These are phyloP conservation scores for Mucor lusitanicus DNA, from an alignment of 371 early-diverging fungal genomes.

Conservation along the genomic window DNA sequence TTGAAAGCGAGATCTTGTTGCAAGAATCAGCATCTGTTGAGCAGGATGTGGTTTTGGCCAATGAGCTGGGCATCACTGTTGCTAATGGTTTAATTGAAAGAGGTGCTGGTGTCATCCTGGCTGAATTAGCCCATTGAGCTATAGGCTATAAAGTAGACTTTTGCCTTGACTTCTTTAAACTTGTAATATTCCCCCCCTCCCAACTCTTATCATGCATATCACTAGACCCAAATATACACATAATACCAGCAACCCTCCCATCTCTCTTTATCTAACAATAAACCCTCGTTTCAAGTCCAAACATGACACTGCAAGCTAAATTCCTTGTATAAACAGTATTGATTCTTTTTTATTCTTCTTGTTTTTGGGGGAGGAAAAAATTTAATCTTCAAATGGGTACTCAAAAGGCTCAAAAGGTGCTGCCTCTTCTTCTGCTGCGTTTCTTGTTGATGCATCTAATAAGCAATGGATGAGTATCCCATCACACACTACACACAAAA, in stretches of 20 bases:
- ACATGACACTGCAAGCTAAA: no score
- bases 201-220: no score
- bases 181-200: no score
- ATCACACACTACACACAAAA: neutral
- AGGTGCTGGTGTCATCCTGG: conserved; percentile 38
- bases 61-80: conserved; percentile 24
- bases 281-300: no score
- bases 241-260: no score
- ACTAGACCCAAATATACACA: no score
- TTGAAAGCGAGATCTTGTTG: conserved; percentile 41
- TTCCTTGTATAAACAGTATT: neutral
- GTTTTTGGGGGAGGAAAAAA: neutral
- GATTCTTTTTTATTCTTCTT: neutral
- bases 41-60: conserved; percentile 24
- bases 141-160: no score
- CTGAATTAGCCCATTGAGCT: conserved; percentile 22
- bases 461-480: neutral
- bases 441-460: conserved; percentile 35
- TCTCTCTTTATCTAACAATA: no score
- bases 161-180: no score
- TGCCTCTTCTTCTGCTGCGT: conserved; percentile 65
- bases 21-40: conserved; percentile 32
- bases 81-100: conserved; percentile 28
- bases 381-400: conserved; percentile 74
- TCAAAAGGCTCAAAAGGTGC: conserved; percentile 87